Evolutionary conservation across 257 asterid species (phyloP).

Genomic region (Solanum sejunctum): DNA sequence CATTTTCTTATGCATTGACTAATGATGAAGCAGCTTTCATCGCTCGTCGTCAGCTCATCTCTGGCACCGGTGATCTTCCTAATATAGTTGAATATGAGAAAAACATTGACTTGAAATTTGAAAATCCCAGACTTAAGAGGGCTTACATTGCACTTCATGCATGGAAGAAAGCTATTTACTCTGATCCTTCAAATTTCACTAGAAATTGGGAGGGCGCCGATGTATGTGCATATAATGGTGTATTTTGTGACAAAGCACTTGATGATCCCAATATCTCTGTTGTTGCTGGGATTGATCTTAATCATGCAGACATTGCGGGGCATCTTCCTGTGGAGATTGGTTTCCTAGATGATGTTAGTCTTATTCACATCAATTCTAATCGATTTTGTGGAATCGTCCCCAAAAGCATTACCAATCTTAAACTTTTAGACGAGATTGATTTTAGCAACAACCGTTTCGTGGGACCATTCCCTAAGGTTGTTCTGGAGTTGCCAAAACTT

Average conservation of each 20-base stretch:
- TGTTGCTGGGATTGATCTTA: slow-evolving; percentile 81
- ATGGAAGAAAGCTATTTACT: slow-evolving; percentile 62
- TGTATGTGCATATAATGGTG: slow-evolving; percentile 60
- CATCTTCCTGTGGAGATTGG: slow-evolving; percentile 77
- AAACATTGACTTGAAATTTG: not conserved
- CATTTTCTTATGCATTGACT: slow-evolving; percentile 11
- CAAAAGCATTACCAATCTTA: slow-evolving; percentile 23
- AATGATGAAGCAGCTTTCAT: slow-evolving; percentile 15
- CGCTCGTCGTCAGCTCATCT: slow-evolving; percentile 19
- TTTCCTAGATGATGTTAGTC: slow-evolving; percentile 44
- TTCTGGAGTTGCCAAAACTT: slow-evolving; percentile 41
- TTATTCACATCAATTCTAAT: slow-evolving; percentile 70
- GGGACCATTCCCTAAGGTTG: slow-evolving; percentile 60
- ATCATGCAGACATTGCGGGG: slow-evolving; percentile 76
- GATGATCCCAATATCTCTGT: slow-evolving; percentile 37
- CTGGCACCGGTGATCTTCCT: slow-evolving; percentile 5
- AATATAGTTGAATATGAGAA: not conserved
- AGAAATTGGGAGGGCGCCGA: slow-evolving; percentile 61
- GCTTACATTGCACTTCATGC: slow-evolving; percentile 68
- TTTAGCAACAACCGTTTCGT: slow-evolving; percentile 84
- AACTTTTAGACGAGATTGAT: slow-evolving; percentile 52
- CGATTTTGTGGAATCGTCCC: slow-evolving; percentile 80
- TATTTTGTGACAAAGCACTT: slow-evolving; percentile 47
- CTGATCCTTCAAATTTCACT: slow-evolving; percentile 62
- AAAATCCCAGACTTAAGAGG: slow-evolving; percentile 35